These are phyloP conservation scores for Aspergillus intermedius DNA, from an alignment of 2,329 filamentous ascomycete species.

Conservation along the genomic window DNA sequence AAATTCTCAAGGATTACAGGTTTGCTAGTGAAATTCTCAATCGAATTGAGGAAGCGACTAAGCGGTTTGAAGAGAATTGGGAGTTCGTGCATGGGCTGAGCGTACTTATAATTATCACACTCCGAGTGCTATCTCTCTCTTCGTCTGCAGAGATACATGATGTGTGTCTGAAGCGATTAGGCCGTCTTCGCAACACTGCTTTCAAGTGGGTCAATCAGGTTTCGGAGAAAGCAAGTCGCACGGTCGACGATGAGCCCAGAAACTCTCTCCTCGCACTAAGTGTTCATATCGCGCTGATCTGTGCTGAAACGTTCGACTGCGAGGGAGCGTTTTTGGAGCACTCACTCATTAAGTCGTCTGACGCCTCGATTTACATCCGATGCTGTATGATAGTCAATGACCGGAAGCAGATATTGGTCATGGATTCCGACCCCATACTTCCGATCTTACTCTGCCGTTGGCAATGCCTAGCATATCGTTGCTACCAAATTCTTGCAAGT, in stretches of 20 bases:
- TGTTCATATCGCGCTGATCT: slow-evolving; percentile 39
- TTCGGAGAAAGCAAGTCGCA: slow-evolving; percentile 16
- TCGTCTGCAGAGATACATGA: slow-evolving; percentile 11
- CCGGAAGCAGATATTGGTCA: slow-evolving; percentile 6
- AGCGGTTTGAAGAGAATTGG: slow-evolving; percentile 47
- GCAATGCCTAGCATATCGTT: slow-evolving; percentile 15
- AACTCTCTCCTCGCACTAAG: slow-evolving; percentile 26
- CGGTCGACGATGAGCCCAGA: slow-evolving; percentile 20
- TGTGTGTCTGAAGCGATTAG: slow-evolving; percentile 26
- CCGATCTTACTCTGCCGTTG: slow-evolving; percentile 18
- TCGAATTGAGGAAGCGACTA: slow-evolving; percentile 25
- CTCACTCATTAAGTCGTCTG: slow-evolving; percentile 18
- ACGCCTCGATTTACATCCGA: slow-evolving; percentile 31
- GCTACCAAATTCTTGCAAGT: slow-evolving; percentile 3
- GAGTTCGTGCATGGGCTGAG: slow-evolving; percentile 39
- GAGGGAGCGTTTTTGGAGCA: slow-evolving; percentile 24
- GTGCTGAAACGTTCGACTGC: slow-evolving; percentile 41
- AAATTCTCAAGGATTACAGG: slow-evolving; percentile 13
- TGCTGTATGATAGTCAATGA: slow-evolving; percentile 36
- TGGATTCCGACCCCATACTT: slow-evolving; percentile 6
- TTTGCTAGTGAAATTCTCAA: slow-evolving; percentile 26
- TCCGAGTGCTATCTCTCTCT: slow-evolving; percentile 41
- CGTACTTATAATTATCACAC: slow-evolving; percentile 35
- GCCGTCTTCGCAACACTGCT: slow-evolving; percentile 25
- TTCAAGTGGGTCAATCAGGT: slow-evolving; percentile 38